phyloP scores from a whole-genome alignment of 169 alveolate species.

The Plasmodium ovale region DNA sequence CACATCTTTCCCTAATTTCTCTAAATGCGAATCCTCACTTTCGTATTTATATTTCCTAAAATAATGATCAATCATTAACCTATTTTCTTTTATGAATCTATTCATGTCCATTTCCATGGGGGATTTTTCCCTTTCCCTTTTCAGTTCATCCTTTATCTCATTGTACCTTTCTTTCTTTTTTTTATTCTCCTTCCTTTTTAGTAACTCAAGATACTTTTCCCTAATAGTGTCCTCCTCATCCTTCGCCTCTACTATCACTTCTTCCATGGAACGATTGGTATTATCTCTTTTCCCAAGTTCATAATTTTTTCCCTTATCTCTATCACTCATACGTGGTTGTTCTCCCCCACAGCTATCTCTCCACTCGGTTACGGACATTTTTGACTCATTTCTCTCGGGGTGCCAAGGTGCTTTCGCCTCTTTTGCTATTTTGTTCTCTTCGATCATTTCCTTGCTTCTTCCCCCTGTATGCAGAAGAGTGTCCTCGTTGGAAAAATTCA shows the following conservation, averaged over 20 bases:
- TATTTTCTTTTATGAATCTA: slow-evolving; percentile 19
- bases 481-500: too few species aligned
- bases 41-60: slow-evolving; percentile 14
- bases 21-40: too few species aligned
- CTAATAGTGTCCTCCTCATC: slow-evolving; percentile 8
- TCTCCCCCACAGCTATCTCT: too few species aligned
- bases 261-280: too few species aligned
- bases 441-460: too few species aligned
- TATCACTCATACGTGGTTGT: not conserved
- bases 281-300: not conserved
- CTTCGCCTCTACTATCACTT: not conserved
- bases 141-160: slow-evolving; percentile 43
- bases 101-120: slow-evolving; percentile 4
- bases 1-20: too few species aligned
- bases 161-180: slow-evolving; percentile 7
- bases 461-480: too few species aligned
- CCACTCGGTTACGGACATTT: too few species aligned
- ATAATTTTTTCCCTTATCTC: not conserved
- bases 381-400: too few species aligned
- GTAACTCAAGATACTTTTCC: slow-evolving; percentile 8
- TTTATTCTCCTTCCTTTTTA: slow-evolving; percentile 12
- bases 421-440: too few species aligned
- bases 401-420: too few species aligned
- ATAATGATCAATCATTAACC: slow-evolving; percentile 31
- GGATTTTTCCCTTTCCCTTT: slow-evolving; percentile 19